Conservation (phyloP, 2,329 filamentous ascomycete species). For the Colletotrichum salicis region DNA sequence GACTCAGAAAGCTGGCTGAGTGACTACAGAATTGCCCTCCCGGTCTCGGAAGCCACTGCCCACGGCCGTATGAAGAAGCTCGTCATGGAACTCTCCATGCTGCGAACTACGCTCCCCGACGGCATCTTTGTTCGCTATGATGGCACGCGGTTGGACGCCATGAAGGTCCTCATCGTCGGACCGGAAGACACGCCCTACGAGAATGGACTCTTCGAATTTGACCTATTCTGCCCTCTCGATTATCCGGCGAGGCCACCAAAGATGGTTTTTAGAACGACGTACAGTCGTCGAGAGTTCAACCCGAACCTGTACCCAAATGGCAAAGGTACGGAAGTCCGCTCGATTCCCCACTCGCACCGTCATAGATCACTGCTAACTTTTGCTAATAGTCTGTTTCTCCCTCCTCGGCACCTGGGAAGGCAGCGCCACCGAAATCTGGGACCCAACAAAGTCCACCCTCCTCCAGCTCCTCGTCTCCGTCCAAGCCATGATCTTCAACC, state of each 20-base stretch:
- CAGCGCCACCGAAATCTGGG: slow-evolving; percentile 50
- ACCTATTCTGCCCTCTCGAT: slow-evolving; percentile 53
- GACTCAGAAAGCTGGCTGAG: background rate
- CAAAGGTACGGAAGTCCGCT: slow-evolving; percentile 46
- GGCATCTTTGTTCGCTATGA: slow-evolving; percentile 62
- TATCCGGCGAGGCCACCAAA: slow-evolving; percentile 56
- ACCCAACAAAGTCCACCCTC: slow-evolving; percentile 57
- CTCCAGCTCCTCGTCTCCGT: slow-evolving; percentile 65
- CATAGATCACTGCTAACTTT: slow-evolving; percentile 13
- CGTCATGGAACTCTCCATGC: slow-evolving; percentile 55
- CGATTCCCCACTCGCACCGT: too few species aligned
- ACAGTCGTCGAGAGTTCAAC: slow-evolving; percentile 50
- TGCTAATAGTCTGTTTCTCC: slow-evolving; percentile 57
- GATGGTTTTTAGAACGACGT: slow-evolving; percentile 53
- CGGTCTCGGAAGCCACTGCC: background rate
- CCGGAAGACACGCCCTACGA: slow-evolving; percentile 63
- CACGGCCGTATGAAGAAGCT: slow-evolving; percentile 57
- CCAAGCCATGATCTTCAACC: slow-evolving; percentile 67
- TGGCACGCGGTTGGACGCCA: slow-evolving; percentile 56
- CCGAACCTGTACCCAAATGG: slow-evolving; percentile 63
- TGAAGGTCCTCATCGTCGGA: slow-evolving; percentile 62
- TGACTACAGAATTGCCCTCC: background rate
- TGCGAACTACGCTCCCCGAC: slow-evolving; percentile 58
- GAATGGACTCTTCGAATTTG: slow-evolving; percentile 65
- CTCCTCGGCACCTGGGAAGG: slow-evolving; percentile 62